Conservation (phyloP, 306 rosid genomes). For the Canavalia gladiata region DNA sequence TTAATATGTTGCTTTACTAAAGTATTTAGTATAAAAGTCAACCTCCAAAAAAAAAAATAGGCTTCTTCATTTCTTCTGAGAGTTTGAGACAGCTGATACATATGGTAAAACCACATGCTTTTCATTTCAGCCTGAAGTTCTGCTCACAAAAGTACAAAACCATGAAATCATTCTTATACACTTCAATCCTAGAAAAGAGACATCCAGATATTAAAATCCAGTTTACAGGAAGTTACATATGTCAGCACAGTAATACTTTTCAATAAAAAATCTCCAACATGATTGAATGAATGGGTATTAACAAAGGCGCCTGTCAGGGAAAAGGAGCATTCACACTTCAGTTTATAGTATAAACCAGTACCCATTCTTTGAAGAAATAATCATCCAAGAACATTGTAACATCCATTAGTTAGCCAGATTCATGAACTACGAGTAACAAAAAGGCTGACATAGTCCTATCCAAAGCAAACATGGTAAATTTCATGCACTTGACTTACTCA, state of each 20-base stretch:
- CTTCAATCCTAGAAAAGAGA: slow-evolving; percentile 33
- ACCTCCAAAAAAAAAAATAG: slow-evolving; percentile 10
- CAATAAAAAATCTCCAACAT: slow-evolving; percentile 10
- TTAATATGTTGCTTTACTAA: slow-evolving; percentile 10
- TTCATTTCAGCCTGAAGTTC: slow-evolving; percentile 20
- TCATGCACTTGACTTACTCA: slow-evolving; percentile 21
- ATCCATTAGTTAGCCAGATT: not conserved
- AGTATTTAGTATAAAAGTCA: not conserved
- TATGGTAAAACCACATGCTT: not conserved
- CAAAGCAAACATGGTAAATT: slow-evolving; percentile 20
- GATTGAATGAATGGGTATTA: slow-evolving; percentile 14
- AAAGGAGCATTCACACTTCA: not conserved
- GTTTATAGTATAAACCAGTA: slow-evolving; percentile 20
- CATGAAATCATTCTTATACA: slow-evolving; percentile 10
- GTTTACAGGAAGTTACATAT: not conserved
- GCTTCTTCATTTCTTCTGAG: not conserved
- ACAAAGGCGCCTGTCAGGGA: slow-evolving; percentile 10
- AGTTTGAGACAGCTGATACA: slow-evolving; percentile 28
- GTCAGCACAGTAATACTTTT: slow-evolving; percentile 1
- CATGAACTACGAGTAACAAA: slow-evolving; percentile 25
- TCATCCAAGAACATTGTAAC: slow-evolving; percentile 22
- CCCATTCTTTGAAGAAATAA: slow-evolving; percentile 14
- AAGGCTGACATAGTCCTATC: slow-evolving; percentile 27
- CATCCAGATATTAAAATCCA: slow-evolving; percentile 24
- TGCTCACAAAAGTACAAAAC: not conserved